Base-by-base conservation (phyloP, 2,329 filamentous ascomycete genomes). In the Dactylellina leptospora region DNA sequence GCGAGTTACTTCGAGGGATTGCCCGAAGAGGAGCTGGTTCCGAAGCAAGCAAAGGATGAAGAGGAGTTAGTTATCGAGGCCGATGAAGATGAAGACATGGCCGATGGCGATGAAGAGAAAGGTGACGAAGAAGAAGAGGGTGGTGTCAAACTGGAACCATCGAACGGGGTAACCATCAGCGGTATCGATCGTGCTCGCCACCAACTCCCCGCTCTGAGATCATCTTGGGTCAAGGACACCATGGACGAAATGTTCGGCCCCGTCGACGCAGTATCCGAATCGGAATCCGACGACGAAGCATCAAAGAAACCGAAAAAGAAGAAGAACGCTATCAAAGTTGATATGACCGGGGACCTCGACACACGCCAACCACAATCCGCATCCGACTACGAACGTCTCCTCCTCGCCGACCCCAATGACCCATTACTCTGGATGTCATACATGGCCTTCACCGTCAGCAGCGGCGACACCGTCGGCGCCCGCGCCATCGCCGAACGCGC, bases 401-500 rank as follows among this genome's bases (percentile, higher is more conserved):
- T 99, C 42, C 86, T 99, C 20, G 91, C 92, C 62, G 90, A 96
- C 79, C 92, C 95, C 1, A 92, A 97, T 81, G 93, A 91, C n/a
- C 96, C 93, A 0, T 84, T 89, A 73, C 85, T 97, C 25, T 99
- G 95, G 95, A 91, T 97, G 60, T 87, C 91, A 75, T 99, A 99
- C 82, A 97, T 99, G 92, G 92, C 93, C n/a, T 96, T 96, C 85
- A 92, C 97, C 81, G 88, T 97, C 80, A 90, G 96, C 78, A 86
- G 96, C 56, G 91, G 91, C 78, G 95, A 99, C 81, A 84, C 96
- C 18, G 87, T 89, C 73, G 95, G 92, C 80, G 93, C 95, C 10
- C 88, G 93, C 51, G 90, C 93, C 75, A 89, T 97, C 69, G 93
- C 92, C 1, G 90, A 97, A 81, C 90, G 95, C 73, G 95, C 95